Evolutionary conservation across 2,329 filamentous ascomycete species (phyloP).

Genomic region (Colletotrichum plurivorum): DNA sequence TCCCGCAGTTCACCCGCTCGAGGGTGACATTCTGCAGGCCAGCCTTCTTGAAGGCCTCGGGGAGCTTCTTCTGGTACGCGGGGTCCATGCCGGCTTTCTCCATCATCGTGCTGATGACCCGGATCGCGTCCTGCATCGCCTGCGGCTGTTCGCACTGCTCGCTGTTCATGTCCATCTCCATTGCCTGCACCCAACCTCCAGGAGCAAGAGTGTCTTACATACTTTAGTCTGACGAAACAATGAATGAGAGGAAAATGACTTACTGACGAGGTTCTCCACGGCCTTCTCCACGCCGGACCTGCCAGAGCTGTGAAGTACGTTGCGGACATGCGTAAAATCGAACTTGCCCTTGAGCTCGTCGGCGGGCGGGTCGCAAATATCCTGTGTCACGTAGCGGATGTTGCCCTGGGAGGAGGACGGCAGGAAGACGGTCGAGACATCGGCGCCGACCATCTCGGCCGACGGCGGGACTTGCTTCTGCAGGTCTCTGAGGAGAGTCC

Average conservation of each 20-base stretch:
- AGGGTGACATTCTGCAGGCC: conserved; percentile 28
- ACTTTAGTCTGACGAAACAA: no score
- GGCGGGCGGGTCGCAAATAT: conserved; percentile 28
- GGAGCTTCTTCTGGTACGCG: conserved; percentile 8
- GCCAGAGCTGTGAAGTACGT: conserved; percentile 26
- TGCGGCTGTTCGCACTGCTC: conserved; percentile 1
- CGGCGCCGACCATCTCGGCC: conserved; percentile 38
- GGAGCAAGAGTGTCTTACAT: conserved; percentile 29
- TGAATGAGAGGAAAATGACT: neutral
- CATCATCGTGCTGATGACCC: conserved; percentile 23
- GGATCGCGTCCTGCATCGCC: conserved; percentile 18
- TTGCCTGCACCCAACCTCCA: conserved; percentile 39
- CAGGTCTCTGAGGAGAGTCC: conserved; percentile 39
- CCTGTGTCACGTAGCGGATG: conserved; percentile 34
- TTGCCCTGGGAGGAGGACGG: conserved; percentile 31
- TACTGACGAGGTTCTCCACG: conserved; percentile 24
- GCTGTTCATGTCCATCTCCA: conserved; percentile 10
- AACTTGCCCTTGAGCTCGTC: conserved; percentile 16
- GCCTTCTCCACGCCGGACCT: conserved; percentile 24
- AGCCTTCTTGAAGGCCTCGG: conserved; percentile 15
- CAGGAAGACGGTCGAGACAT: conserved; percentile 36
- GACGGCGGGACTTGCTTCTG: conserved; percentile 38
- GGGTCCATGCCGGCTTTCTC: conserved; percentile 24
- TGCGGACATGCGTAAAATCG: conserved; percentile 36
- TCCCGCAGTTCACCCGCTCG: conserved; percentile 12